Conservation (phyloP, 345 rosid genomes). For the Kandelia obovata region DNA sequence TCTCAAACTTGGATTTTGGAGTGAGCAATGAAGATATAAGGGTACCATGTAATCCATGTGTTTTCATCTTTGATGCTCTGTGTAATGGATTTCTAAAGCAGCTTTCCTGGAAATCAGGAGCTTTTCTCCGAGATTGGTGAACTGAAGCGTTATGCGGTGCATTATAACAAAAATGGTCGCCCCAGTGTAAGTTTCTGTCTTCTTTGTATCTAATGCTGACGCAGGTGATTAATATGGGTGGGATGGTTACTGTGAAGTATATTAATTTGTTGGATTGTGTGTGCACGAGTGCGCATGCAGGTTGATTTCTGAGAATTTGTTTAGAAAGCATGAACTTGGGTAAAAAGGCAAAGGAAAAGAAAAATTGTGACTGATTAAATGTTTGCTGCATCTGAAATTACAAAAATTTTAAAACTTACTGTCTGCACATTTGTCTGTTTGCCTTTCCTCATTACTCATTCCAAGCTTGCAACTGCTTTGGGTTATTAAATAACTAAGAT, state of each 20-base stretch:
- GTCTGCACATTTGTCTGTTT: too few relatives aligned
- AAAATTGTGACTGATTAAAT: too few relatives aligned
- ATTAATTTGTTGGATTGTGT: background rate
- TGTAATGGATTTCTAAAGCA: conserved; percentile 16
- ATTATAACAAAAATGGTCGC: conserved; percentile 73
- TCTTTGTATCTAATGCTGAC: background rate
- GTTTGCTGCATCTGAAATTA: too few relatives aligned
- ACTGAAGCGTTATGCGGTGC: conserved; percentile 81
- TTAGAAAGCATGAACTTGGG: too few relatives aligned
- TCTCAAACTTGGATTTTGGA: conserved; percentile 84
- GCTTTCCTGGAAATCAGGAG: conserved; percentile 51
- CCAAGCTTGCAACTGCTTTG: too few relatives aligned
- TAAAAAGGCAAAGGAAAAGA: too few relatives aligned
- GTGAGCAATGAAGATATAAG: conserved; percentile 95
- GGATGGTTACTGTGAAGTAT: background rate
- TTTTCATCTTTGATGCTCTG: conserved; percentile 19
- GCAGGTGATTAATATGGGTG: background rate
- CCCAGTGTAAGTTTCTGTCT: conserved; percentile 58
- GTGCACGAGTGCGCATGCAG: too few relatives aligned
- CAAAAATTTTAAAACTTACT: too few relatives aligned
- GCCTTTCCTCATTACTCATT: too few relatives aligned
- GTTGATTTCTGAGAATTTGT: too few relatives aligned
- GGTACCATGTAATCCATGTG: conserved; percentile 50
- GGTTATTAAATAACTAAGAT: too few relatives aligned
- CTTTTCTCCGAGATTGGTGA: conserved; percentile 91